Percentiles rank a stretch among this genome's conserved stretches.
These are phyloP conservation scores for Basidiobolus meristosporus DNA, from an alignment of 371 early-diverging fungal species.

Conservation along the genomic window DNA sequence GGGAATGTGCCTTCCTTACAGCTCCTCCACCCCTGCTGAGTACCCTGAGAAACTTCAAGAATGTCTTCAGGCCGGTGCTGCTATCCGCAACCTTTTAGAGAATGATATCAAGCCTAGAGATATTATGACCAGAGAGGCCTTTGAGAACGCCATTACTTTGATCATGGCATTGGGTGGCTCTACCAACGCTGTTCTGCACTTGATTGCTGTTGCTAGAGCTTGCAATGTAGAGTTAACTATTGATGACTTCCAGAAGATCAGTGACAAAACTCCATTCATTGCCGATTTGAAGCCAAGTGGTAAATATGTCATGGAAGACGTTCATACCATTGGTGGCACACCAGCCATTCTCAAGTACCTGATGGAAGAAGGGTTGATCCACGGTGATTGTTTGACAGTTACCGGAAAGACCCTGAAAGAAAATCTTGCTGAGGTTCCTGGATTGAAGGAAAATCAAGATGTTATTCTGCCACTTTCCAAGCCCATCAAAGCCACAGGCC, in stretches of 20 bases:
- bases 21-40: conserved; percentile 78
- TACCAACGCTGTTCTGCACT: conserved; percentile 91
- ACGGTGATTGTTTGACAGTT: conserved; percentile 78
- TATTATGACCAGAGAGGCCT: conserved; percentile 81
- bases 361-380: conserved; percentile 47
- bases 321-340: conserved; percentile 74
- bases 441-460: conserved; percentile 52
- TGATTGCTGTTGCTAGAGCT: conserved; percentile 83
- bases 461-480: conserved; percentile 66
- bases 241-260: conserved; percentile 82
- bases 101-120: conserved; percentile 78
- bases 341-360: conserved; percentile 78
- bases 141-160: conserved; percentile 85
- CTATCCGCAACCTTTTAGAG: conserved; percentile 70
- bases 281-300: conserved; percentile 95
- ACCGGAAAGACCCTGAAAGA: conserved; percentile 87
- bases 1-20: conserved; percentile 90
- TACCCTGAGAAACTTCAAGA: conserved; percentile 72
- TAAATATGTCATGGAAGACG: conserved; percentile 87
- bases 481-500: conserved; percentile 86
- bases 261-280: conserved; percentile 77
- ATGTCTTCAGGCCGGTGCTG: conserved; percentile 63
- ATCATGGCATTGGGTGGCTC: conserved; percentile 90
- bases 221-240: conserved; percentile 57
- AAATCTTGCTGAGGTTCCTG: conserved; percentile 57